These are phyloP conservation scores for Pleurotus eryngii DNA, from an alignment of 768 basidiomycete genomes.

Conservation along the genomic window DNA sequence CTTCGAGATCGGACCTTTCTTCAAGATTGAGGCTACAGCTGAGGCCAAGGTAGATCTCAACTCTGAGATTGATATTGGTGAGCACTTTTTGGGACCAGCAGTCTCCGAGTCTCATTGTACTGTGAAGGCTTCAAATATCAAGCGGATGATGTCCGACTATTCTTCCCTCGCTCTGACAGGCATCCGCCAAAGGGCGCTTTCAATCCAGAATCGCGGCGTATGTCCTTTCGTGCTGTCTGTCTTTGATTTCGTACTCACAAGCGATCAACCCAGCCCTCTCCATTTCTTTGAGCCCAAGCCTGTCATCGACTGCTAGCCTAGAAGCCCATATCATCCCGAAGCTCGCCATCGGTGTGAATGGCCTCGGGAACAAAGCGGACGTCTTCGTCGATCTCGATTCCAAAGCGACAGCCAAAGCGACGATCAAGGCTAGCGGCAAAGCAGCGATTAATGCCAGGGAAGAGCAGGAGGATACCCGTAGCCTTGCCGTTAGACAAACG, in stretches of 20 bases:
- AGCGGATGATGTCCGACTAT: conserved; percentile 25
- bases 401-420: conserved; percentile 21
- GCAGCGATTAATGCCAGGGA: conserved; percentile 8
- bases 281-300: conserved; percentile 28
- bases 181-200: conserved; percentile 21
- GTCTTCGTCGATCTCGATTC: conserved; percentile 23
- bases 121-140: conserved; percentile 24
- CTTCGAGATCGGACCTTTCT: conserved; percentile 36
- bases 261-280: conserved; percentile 17
- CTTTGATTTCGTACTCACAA: neutral
- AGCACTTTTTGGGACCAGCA: neutral
- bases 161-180: conserved; percentile 32
- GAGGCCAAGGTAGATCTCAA: conserved; percentile 27
- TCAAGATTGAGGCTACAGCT: conserved; percentile 29
- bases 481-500: neutral
- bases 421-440: conserved; percentile 10
- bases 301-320: conserved; percentile 23
- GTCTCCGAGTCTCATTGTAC: neutral
- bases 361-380: conserved; percentile 8
- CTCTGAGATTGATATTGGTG: conserved; percentile 24
- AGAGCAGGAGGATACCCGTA: neutral
- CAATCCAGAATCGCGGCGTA: conserved; percentile 25
- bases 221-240: conserved; percentile 9
- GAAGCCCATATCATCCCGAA: conserved; percentile 34
- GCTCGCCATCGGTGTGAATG: neutral